Evolutionary conservation across 768 basidiomycete species (phyloP).

Genomic region (Russula earlei): DNA sequence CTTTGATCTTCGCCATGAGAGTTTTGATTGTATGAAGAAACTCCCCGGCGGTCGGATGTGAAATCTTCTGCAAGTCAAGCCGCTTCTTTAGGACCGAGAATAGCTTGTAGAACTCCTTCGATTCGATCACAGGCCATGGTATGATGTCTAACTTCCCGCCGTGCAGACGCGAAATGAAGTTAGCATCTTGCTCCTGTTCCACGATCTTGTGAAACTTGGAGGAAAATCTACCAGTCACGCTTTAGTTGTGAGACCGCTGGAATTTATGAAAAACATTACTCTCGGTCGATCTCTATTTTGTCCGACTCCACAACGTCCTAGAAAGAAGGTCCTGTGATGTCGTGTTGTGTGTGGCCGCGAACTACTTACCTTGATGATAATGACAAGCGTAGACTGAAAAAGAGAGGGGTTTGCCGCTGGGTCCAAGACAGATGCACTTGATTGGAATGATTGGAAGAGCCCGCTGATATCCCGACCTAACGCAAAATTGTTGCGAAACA

Average conservation of each 20-base stretch:
- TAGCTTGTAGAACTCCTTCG: slow-evolving; percentile 45
- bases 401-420: slow-evolving; percentile 48
- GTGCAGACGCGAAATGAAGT: slow-evolving; percentile 56
- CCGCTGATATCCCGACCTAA: slow-evolving; percentile 51
- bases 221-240: slow-evolving; percentile 33
- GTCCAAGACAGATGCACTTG: slow-evolving; percentile 46
- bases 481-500: slow-evolving; percentile 59
- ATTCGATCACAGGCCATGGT: slow-evolving; percentile 60
- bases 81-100: slow-evolving; percentile 38
- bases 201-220: slow-evolving; percentile 54
- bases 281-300: slow-evolving; percentile 45
- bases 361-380: slow-evolving; percentile 56
- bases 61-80: slow-evolving; percentile 40
- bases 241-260: neutral
- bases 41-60: slow-evolving; percentile 42
- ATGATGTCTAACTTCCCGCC: slow-evolving; percentile 46
- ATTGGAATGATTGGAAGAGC: slow-evolving; percentile 53
- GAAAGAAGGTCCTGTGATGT: neutral
- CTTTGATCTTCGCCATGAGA: slow-evolving; percentile 11
- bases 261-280: slow-evolving; percentile 31
- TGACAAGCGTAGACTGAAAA: slow-evolving; percentile 48
- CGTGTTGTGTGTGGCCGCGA: too few species aligned
- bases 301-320: slow-evolving; percentile 59
- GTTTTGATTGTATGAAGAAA: slow-evolving; percentile 27
- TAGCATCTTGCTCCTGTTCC: slow-evolving; percentile 47